Evolutionary conservation across 768 basidiomycete genomes (phyloP), one percentile per base, ranked within the genome.

Genomic region (Tricholoma hemisulphureum): DNA sequence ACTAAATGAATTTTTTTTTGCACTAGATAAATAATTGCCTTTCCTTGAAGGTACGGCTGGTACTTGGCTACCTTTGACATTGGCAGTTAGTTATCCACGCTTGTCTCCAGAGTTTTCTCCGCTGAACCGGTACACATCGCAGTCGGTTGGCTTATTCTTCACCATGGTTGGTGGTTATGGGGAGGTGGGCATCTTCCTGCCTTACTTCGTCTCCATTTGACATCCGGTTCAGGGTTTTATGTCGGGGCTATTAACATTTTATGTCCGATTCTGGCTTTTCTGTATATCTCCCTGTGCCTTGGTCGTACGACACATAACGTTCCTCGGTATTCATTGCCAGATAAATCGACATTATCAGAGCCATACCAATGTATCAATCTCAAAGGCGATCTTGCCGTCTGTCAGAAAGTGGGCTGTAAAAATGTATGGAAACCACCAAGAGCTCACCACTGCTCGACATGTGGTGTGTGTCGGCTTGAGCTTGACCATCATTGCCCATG

Each of bases 401-500:
- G 78, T 58, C 49, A 55, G 20, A 77, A 73, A 62, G 70, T 63
- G 11, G 48, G 57, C 5, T 80, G 78, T 59, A 63, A 65, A 21
- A 71, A 70, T 10, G 63, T 65, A 35, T 80, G 77, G 77, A 78
- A 76, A 58, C 77, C 79, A 10, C 79, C 79, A 6, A 66, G 76
- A 51, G 67, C 73, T 6, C 75, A 77, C 61, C 78, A 80, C 58
- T 80, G 78, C 63, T 76, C 75, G n/a, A 68, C 68, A 9, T 80
- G 78, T 51, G 75, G 73, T 32, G 75, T 77, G 14, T 80, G 78
- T 60, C 71, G 78, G 29, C 65, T 77, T 37, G 73, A 73, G 26
- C 78, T 77, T 59, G 77, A 80, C 58, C 78, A 80, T 60, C 78
- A 80, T 60, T 80, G 78, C 60, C 75, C 78, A 29, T 80, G 78